Evolutionary conservation across 257 asterid genomes (phyloP).

Genomic region (Coffea eugenioides): DNA sequence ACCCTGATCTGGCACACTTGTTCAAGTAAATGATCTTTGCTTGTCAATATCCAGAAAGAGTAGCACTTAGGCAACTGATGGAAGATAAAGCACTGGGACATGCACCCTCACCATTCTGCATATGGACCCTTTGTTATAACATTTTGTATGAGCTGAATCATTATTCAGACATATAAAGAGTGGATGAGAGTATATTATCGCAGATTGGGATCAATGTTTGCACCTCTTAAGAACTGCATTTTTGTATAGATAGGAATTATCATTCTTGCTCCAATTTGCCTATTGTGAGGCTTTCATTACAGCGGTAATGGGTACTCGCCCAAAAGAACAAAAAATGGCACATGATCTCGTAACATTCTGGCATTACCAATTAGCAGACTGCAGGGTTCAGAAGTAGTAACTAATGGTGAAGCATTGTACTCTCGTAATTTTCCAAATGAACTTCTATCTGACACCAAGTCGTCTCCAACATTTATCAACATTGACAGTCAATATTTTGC

Average conservation of each 20-base stretch:
- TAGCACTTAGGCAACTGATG: background rate
- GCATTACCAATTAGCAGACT: too few relatives aligned
- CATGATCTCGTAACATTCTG: too few relatives aligned
- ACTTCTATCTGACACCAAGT: background rate
- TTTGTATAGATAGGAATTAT: background rate
- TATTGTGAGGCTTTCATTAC: too few relatives aligned
- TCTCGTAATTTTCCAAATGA: too few relatives aligned
- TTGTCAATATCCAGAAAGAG: background rate
- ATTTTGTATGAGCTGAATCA: background rate
- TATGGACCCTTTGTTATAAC: background rate
- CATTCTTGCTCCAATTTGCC: background rate
- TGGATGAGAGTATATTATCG: background rate
- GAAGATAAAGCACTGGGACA: background rate
- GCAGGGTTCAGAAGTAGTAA: too few relatives aligned
- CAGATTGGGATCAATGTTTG: background rate
- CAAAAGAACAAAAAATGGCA: too few relatives aligned
- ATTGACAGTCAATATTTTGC: background rate
- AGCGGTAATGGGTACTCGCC: too few relatives aligned
- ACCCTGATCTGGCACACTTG: slow-evolving; percentile 72
- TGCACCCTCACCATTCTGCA: background rate
- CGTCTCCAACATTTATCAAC: background rate
- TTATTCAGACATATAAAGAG: background rate
- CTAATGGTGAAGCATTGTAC: too few relatives aligned
- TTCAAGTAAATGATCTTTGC: slow-evolving; percentile 40
- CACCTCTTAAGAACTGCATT: background rate